These are phyloP conservation scores for Colletotrichum sp. DNA, from an alignment of 2,329 filamentous ascomycete genomes.

Conservation along the genomic window DNA sequence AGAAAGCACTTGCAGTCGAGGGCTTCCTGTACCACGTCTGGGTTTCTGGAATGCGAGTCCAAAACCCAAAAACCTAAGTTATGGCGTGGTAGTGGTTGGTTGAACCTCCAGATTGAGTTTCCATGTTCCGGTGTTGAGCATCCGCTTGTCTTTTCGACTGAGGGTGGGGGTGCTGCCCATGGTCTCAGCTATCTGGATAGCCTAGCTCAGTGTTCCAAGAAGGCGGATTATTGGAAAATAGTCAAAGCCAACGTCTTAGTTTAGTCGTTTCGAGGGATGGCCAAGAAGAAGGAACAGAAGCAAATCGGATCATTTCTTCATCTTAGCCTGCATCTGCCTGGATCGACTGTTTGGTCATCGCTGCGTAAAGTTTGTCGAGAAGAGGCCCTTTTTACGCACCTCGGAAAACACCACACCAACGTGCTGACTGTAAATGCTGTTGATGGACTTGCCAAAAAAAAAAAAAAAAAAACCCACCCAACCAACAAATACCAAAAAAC, in stretches of 20 bases:
- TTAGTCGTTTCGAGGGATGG: background rate
- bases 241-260: background rate
- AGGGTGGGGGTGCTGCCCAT: background rate
- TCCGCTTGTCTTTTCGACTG: background rate
- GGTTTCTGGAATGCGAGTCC: background rate
- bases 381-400: background rate
- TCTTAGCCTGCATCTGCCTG: background rate
- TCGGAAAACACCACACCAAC: background rate
- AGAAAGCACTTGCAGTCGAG: background rate
- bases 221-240: background rate
- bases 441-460: background rate
- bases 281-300: background rate
- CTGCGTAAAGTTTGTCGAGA: background rate
- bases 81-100: background rate
- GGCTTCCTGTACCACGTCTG: background rate
- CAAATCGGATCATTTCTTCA: background rate
- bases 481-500: too few species aligned
- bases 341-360: background rate
- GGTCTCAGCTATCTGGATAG: background rate
- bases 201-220: background rate
- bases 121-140: background rate
- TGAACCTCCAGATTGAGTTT: background rate
- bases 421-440: background rate
- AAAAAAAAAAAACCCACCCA: too few species aligned
- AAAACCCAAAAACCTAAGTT: background rate